These are phyloP conservation scores for Puccinia polysora DNA, from an alignment of 1,284 basidiomycete species.

Conservation along the genomic window DNA sequence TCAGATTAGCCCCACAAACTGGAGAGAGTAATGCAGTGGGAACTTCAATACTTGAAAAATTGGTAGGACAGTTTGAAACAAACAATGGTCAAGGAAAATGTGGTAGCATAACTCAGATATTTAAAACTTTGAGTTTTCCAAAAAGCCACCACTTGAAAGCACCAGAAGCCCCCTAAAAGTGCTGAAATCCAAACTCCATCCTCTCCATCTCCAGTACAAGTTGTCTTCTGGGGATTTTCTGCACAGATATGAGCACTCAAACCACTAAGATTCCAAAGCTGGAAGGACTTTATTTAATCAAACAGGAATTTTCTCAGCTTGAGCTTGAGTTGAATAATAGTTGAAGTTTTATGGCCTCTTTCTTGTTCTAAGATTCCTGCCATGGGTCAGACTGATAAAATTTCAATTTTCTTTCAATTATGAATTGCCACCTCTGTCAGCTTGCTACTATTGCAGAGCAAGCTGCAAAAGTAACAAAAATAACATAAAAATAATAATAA, in stretches of 20 bases:
- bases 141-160: not conserved
- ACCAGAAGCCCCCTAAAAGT: conserved; percentile 8
- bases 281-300: conserved; percentile 14
- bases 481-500: no score
- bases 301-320: conserved; percentile 15
- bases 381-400: not conserved
- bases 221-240: not conserved
- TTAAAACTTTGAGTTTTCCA: not conserved
- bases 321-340: conserved; percentile 33
- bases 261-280: not conserved
- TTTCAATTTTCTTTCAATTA: not conserved
- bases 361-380: not conserved
- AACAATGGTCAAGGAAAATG: not conserved
- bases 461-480: no score
- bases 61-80: not conserved
- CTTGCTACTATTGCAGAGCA: no score
- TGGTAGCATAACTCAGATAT: not conserved
- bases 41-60: not conserved
- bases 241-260: not conserved
- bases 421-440: conserved; percentile 35
- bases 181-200: conserved; percentile 4
- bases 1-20: not conserved
- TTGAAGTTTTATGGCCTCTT: not conserved
- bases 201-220: conserved; percentile 9
- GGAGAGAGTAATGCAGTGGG: not conserved